phyloP scores from a whole-genome alignment of 495 filamentous ascomycete genomes.

The Clohesyomyces aquaticus region DNA sequence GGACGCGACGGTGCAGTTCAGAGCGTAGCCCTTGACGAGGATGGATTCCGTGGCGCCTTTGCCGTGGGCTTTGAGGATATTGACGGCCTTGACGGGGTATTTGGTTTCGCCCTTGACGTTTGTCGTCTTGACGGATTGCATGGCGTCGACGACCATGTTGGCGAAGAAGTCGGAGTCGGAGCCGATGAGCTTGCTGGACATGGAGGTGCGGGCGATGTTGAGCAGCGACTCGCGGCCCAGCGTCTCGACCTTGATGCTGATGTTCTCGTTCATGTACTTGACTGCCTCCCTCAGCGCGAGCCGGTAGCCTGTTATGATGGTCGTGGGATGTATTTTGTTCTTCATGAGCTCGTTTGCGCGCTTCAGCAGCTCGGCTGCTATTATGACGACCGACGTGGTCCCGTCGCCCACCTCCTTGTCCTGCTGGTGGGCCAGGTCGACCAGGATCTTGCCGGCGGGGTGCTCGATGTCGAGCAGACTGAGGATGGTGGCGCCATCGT shows the following conservation, averaged over 20 bases:
- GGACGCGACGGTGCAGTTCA: constrained; percentile 98
- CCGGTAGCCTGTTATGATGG: constrained; percentile 97
- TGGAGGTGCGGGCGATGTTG: constrained; percentile 97
- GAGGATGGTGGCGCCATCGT: constrained; percentile 97
- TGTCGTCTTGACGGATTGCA: constrained; percentile 89
- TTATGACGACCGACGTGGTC: constrained; percentile 95
- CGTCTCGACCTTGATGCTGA: constrained; percentile 90
- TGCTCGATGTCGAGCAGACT: constrained; percentile 95
- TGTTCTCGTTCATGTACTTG: constrained; percentile 98
- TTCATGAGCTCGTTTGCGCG: constrained; percentile 98
- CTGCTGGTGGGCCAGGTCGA: constrained; percentile 96
- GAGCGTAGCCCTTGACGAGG: constrained; percentile 91
- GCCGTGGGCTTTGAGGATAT: constrained; percentile 96
- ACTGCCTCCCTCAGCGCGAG: constrained; percentile 94
- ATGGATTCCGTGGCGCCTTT: constrained; percentile 88
- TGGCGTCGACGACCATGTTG: constrained; percentile 95
- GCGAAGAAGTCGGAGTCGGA: constrained; percentile 96
- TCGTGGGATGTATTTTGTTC: constrained; percentile 99
- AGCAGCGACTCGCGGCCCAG: constrained; percentile 86
- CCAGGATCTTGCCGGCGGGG: constrained; percentile 96
- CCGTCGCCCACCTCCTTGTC: constrained; percentile 98
- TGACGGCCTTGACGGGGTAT: constrained; percentile 99
- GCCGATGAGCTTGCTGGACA: constrained; percentile 99
- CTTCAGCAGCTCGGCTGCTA: constrained; percentile 92
- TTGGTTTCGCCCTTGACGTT: constrained; percentile 90